phyloP scores from a whole-genome alignment of 495 filamentous ascomycete species.

The Penicillium cosmopolitanum region DNA sequence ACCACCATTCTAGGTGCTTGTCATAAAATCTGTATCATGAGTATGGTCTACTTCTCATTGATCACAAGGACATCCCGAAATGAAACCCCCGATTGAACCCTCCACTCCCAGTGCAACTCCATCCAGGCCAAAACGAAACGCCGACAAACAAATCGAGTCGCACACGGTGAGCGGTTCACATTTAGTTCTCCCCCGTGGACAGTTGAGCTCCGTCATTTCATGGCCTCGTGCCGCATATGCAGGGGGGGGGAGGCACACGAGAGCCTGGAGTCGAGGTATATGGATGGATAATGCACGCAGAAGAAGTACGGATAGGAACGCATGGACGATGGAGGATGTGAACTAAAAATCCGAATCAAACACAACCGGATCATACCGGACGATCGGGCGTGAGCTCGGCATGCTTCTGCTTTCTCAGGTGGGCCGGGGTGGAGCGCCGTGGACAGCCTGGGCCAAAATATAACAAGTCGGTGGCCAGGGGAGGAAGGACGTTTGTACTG shows the following conservation, averaged over 20 bases:
- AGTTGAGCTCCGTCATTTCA: constrained; percentile 6
- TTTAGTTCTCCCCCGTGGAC: not conserved
- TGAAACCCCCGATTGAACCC: not conserved
- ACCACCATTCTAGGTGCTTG: not conserved
- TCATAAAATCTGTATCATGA: not conserved
- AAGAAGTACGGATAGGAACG: constrained; percentile 6
- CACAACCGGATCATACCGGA: not conserved
- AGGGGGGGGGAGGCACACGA: constrained; percentile 15
- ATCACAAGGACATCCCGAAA: constrained; percentile 4
- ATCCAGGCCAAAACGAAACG: constrained; percentile 21
- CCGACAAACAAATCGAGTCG: constrained; percentile 22
- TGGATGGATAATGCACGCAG: constrained; percentile 11
- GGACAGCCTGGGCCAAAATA: constrained; percentile 9
- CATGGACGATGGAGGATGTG: not conserved
- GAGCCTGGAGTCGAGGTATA: constrained; percentile 6
- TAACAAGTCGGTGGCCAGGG: constrained; percentile 2
- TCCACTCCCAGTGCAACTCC: constrained; percentile 1
- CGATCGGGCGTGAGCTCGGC: not conserved
- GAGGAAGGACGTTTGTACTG: not conserved
- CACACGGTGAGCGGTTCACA: constrained; percentile 13
- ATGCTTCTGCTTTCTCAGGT: constrained; percentile 8
- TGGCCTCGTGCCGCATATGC: constrained; percentile 19
- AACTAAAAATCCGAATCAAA: not conserved
- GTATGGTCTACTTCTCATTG: not conserved
- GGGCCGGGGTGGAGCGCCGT: constrained; percentile 1